Percentiles rank a stretch among this genome's conserved stretches.
Evolutionary conservation across 371 early-diverging fungal species (phyloP).

Genomic region (Amoeboaphelidium occidentale): DNA sequence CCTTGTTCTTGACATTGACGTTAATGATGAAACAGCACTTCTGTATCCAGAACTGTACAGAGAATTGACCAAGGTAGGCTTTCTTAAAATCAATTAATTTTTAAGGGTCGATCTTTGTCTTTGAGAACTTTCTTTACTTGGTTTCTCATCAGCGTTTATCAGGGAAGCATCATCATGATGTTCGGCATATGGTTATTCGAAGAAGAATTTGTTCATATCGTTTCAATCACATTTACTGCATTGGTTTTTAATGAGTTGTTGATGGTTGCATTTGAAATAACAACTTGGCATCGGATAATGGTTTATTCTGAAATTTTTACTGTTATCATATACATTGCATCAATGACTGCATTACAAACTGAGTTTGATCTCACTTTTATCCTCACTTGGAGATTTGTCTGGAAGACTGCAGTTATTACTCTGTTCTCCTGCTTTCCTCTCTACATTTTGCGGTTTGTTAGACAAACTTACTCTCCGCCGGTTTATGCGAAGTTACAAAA

Average conservation of each 20-base stretch:
- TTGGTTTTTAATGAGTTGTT: conserved; percentile 90
- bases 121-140: conserved; percentile 84
- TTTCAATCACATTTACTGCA: conserved; percentile 89
- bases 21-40: conserved; percentile 67
- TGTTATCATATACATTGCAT: conserved; percentile 49
- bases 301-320: conserved; percentile 55
- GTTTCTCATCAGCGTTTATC: conserved; percentile 86
- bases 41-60: conserved; percentile 94
- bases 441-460: conserved; percentile 10
- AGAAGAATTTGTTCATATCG: conserved; percentile 82
- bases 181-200: conserved; percentile 79
- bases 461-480: conserved; percentile 11
- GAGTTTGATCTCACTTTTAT: conserved; percentile 80
- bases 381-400: conserved; percentile 46
- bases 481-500: conserved; percentile 15
- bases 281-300: conserved; percentile 77
- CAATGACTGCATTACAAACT: conserved; percentile 61
- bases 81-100: not conserved
- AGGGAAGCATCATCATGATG: conserved; percentile 93
- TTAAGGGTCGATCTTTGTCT: conserved; percentile 58
- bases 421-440: conserved; percentile 56
- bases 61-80: conserved; percentile 55
- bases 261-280: conserved; percentile 91
- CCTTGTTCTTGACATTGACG: conserved; percentile 74
- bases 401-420: conserved; percentile 76